Conservation (phyloP, 2,329 filamentous ascomycete genomes). For the Talaromyces amestolkiae region DNA sequence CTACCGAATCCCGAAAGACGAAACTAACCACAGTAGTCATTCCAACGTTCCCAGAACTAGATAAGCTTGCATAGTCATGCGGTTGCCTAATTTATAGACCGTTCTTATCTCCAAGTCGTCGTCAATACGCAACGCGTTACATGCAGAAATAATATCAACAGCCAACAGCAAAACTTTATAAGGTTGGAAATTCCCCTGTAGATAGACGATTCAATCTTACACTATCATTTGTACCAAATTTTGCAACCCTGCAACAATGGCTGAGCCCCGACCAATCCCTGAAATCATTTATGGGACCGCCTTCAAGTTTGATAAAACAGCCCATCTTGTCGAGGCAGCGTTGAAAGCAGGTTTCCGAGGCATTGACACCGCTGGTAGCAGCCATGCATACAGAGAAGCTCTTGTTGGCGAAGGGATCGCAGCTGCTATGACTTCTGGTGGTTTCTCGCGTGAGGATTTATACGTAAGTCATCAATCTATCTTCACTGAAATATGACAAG, state of each 20-base stretch:
- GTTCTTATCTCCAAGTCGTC: not conserved
- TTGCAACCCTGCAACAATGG: not conserved
- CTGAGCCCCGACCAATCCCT: not conserved
- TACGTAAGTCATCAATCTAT: not conserved
- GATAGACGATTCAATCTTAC: too few relatives aligned
- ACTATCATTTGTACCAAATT: too few relatives aligned
- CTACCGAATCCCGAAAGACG: not conserved
- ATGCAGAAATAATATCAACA: not conserved
- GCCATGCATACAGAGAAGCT: conserved; percentile 3
- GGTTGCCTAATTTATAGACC: not conserved
- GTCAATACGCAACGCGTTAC: not conserved
- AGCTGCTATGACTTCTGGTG: conserved; percentile 5
- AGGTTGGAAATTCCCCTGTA: not conserved
- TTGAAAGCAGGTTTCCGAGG: conserved; percentile 11
- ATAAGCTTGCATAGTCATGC: not conserved
- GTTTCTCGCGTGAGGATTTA: not conserved
- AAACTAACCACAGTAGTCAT: not conserved
- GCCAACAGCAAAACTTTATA: not conserved
- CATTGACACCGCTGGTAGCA: conserved; percentile 13
- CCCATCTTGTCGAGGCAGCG: not conserved
- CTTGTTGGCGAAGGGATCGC: conserved; percentile 11
- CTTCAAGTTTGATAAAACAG: conserved; percentile 14
- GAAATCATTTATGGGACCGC: conserved; percentile 10
- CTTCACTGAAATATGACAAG: too few relatives aligned
- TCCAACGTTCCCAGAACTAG: too few relatives aligned